Conservation (phyloP, 2,329 filamentous ascomycete species). For the Microsporum canis region DNA sequence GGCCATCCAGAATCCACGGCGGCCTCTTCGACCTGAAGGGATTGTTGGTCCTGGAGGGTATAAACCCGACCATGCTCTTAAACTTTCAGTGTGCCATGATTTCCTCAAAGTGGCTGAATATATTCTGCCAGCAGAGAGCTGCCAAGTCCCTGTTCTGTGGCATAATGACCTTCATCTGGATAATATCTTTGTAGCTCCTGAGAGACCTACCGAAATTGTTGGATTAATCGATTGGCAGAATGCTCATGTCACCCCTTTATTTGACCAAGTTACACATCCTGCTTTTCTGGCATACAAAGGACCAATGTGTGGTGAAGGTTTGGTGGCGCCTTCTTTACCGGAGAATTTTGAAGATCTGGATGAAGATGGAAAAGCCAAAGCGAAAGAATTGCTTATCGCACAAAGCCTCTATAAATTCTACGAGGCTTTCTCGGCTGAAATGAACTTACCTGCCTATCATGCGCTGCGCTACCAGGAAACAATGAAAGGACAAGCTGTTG, state of each 20-base stretch:
- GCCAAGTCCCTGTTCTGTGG: conserved; percentile 15
- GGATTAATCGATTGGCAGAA: conserved; percentile 26
- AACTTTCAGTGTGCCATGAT: neutral
- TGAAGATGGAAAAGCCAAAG: neutral
- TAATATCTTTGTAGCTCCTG: conserved; percentile 24
- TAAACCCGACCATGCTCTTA: neutral
- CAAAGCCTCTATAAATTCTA: neutral
- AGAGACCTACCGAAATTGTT: conserved; percentile 18
- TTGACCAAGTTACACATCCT: conserved; percentile 15
- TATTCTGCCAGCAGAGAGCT: neutral
- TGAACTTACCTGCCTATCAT: neutral
- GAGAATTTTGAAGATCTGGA: neutral
- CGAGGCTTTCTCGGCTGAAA: neutral
- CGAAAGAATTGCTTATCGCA: neutral
- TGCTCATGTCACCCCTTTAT: conserved; percentile 21
- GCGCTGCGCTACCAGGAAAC: neutral
- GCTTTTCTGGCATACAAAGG: conserved; percentile 4
- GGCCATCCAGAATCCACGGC: neutral
- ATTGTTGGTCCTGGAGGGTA: neutral
- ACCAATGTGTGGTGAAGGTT: neutral
- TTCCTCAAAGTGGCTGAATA: neutral
- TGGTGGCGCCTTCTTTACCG: neutral
- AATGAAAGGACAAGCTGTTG: neutral
- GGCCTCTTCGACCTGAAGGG: neutral
- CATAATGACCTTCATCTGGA: conserved; percentile 22